phyloP scores from a whole-genome alignment of 139 green algal species.

The Spirogloea muscicola region DNA sequence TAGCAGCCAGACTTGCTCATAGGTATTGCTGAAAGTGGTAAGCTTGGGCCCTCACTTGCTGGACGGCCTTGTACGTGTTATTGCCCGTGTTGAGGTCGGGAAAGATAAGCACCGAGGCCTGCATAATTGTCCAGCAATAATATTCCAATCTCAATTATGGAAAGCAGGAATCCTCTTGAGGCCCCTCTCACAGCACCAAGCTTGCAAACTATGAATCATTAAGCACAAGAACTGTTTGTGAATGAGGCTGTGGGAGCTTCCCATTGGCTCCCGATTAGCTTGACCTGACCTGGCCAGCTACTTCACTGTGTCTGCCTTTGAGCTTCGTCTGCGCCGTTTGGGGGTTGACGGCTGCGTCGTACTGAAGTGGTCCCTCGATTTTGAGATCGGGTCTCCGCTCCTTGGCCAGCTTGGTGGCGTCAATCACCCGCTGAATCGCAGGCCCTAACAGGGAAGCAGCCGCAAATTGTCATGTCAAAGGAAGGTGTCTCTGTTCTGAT shows the following conservation, averaged over 20 bases:
- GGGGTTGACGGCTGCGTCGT: constrained; percentile 77
- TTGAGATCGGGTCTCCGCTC: background rate
- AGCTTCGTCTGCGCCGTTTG: constrained; percentile 66
- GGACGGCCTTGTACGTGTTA: constrained; percentile 55
- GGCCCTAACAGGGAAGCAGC: background rate
- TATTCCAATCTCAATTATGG: too few relatives aligned
- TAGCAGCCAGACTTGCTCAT: too few relatives aligned
- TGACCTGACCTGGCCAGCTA: constrained; percentile 58
- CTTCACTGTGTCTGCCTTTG: constrained; percentile 62
- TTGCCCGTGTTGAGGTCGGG: constrained; percentile 84
- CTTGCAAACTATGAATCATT: too few relatives aligned
- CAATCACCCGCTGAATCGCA: background rate
- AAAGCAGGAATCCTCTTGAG: too few relatives aligned
- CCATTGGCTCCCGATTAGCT: too few relatives aligned
- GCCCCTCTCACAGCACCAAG: too few relatives aligned
- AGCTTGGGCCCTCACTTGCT: constrained; percentile 38
- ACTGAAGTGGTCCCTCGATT: constrained; percentile 66
- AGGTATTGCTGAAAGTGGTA: too few relatives aligned
- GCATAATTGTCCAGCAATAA: too few relatives aligned
- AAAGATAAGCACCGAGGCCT: constrained; percentile 82
- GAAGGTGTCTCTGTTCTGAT: background rate
- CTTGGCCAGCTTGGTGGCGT: background rate
- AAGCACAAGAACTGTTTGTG: too few relatives aligned
- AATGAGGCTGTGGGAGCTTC: too few relatives aligned
- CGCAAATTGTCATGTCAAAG: background rate